Percentiles rank a stretch among this genome's conserved stretches.
phyloP scores from a whole-genome alignment of 805 yeast genomes.

The Candida adriatica region DNA sequence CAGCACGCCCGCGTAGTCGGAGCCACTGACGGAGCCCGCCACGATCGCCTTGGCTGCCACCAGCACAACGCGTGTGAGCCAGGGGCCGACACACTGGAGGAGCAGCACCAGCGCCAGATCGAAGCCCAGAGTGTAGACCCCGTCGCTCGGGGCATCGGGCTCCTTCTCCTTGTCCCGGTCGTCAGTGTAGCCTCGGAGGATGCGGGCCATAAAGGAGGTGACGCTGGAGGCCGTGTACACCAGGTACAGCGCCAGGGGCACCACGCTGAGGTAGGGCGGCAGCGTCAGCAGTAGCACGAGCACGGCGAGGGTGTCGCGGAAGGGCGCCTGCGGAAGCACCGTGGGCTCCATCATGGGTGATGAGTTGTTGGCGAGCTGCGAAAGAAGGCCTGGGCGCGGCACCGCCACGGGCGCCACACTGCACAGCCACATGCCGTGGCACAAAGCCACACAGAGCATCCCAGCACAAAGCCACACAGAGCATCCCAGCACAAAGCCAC shows the following conservation, averaged over 20 bases:
- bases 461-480: no score
- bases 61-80: slow-evolving; percentile 16
- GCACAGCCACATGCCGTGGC: no score
- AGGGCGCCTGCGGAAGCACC: slow-evolving; percentile 17
- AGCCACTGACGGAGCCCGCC: slow-evolving; percentile 17
- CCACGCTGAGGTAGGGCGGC: slow-evolving; percentile 18
- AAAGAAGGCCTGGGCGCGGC: no score
- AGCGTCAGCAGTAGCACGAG: slow-evolving; percentile 17
- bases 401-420: no score
- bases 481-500: no score
- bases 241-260: slow-evolving; percentile 11
- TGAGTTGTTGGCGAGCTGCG: no score
- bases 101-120: no score
- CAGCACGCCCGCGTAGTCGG: slow-evolving; percentile 7
- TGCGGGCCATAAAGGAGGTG: not conserved
- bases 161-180: slow-evolving; percentile 3
- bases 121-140: slow-evolving; percentile 13
- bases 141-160: no score
- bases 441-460: no score
- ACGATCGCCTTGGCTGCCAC: slow-evolving; percentile 21
- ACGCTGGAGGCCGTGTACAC: not conserved
- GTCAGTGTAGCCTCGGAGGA: slow-evolving; percentile 1
- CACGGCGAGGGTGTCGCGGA: slow-evolving; percentile 21
- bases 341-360: no score
- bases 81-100: slow-evolving; percentile 19